Base-by-base conservation (phyloP, 441 rosid species). In the Eutrema salsugineum region DNA sequence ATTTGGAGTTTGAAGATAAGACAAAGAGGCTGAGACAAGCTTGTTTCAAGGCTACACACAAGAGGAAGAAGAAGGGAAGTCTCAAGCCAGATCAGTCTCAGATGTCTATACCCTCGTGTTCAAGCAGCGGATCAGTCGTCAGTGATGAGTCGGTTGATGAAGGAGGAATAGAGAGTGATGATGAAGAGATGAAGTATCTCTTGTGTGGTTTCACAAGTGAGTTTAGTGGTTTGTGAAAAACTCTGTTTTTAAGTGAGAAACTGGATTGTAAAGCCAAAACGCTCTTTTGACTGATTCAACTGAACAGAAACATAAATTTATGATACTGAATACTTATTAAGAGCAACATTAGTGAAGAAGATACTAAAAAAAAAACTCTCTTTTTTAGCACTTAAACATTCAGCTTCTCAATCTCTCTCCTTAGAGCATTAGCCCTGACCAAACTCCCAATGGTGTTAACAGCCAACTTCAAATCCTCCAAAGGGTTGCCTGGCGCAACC, bases 351-450 rank as follows among this genome's bases (percentile, higher is more conserved):
- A 50, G 55, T 32, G 44, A 39, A 56, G 36, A 58, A 56, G 43
- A 58, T 39, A 50, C 39, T 56, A 72, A 17, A 27, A 61, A 24
- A 20, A 3, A n/a, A n/a, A 4, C 55, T 32, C 75, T 39, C 33
- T 20, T 16, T 16, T 33, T n/a, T n/a, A n/a, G 8, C n/a, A 42
- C 66, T 87, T 83, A 80, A 68, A 86, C 85, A 69, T 63, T 89
- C 2, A 89, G 77, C 82, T 87, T 91, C 64, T 94, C 87, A 94
- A 94, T 94, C 82, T 94, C 98, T 79, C 77, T 94, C 55, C 81
- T 82, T 38, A 94, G 87, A 19, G 98, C 98, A 86, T 83, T 91
- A 58, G 96, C 98, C 65, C 96, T 84, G 70, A 93, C 94, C 93
- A 93, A 81, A 85, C 97, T 93, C 63, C 98, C 98, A 72, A 91